Evolutionary conservation across 2,329 filamentous ascomycete species (phyloP), one percentile per base, ranked within the genome.

Genomic region (Ophiostoma sp.): DNA sequence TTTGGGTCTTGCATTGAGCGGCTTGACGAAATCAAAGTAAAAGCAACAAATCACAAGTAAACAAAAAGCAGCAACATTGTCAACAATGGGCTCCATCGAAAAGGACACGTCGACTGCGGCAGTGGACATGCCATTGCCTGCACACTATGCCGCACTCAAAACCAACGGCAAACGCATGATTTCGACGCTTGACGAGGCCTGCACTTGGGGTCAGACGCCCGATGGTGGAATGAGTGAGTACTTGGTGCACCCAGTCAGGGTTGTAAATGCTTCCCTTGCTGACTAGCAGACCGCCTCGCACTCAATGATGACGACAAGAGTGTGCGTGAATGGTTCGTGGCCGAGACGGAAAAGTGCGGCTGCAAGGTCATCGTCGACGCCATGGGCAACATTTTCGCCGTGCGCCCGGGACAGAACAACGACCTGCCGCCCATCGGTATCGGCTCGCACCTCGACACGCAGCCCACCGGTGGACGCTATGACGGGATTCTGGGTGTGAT

Each of bases 401-500:
- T 57, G 11, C 52, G 52, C 7, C 52, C 52, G 11, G 52, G 52
- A 4, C 12, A 17, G 9, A 31, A 31, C 52, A 57, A 31, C 52
- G 52, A 31, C 15, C 6, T 31, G 11, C 52, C 52, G 11, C 52
- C 52, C 3, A 31, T 57, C 31, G 52, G 52, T 4, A 57, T 57
- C 25, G 52, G 52, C 15, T 19, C 15, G 11, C 42, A 48, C 15
- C 42, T 48, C 42, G 42, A 48, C 6, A 48, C 42, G 3, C 52
- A 57, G 25, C 52, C 52, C 1, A 31, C 52, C 12, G 72, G 72
- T 7, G 72, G 72, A 31, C 66, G 68, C 19, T 74, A 72, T 19
- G 73, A 74, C 33, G 73, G 73, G 25, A 74, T 74, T 17, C 66
- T 74, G 5, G 93, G 93, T 8, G 87, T 96, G 5, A 85, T 88